Base-by-base conservation (phyloP, 139 green algal genomes). In the Picochlorum sp. region DNA sequence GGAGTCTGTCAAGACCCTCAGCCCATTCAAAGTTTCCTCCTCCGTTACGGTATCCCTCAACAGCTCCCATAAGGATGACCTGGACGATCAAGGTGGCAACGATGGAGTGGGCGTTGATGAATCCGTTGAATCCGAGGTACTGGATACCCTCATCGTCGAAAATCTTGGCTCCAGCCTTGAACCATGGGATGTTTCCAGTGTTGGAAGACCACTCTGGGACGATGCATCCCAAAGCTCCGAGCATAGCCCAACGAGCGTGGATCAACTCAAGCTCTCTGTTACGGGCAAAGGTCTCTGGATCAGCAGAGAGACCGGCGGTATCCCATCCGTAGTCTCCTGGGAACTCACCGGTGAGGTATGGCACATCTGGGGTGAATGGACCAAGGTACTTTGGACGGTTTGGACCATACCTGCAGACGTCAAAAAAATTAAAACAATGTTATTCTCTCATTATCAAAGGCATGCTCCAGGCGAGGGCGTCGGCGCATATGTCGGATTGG, bases 191-290 rank as follows among this genome's bases (percentile, higher is more conserved):
- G 65, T 85, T 57, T 65, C 84, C 76, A 56, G 82, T 87, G 65
- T 79, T 75, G 46, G 74, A 65, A 21, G 90, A 73, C 65, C 87
- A 76, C 79, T 92, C 85, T 23, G 85, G 90, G 61, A 76, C 75
- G n/a, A 97, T 62, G 73, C 82, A 92, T 65, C 91, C 91, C 56
- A 97, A 82, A 18, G 91, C 83, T 46, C 91, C 91, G n/a, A 96
- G 84, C 89, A 97, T 95, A 73, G 84, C 84, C 90, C 90, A 97
- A 76, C 90, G 85, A 47, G 84, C 84, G 69, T 91, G 84, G 77
- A 91, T 91, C 61, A 91, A 58, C 83, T 96, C 87, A 14, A 85
- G 69, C 82, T 95, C 84, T 30, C 86, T 73, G 85, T 89, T 88
- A 32, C 52, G 56, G 60, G 77, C 66, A 58, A 90, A 92, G 52